These are phyloP conservation scores for Pseudoperonospora humuli DNA, from an alignment of 352 stramenopile species.

Conservation along the genomic window DNA sequence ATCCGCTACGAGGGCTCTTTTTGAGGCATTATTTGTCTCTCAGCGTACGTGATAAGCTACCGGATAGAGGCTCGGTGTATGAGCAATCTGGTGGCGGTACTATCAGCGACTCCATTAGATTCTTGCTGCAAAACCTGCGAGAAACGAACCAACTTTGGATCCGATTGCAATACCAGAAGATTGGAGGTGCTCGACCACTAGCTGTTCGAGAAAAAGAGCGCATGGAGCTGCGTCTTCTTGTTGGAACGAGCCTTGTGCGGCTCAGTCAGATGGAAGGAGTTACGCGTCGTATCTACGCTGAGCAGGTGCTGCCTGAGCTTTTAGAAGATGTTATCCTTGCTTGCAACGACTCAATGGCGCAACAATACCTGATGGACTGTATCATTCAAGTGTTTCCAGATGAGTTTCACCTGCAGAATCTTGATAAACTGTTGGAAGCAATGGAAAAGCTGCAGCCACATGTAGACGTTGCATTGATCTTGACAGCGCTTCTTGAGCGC, in stretches of 20 bases:
- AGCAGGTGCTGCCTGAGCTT: constrained; percentile 84
- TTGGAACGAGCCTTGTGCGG: constrained; percentile 96
- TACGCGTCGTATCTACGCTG: constrained; percentile 84
- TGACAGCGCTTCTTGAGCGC: constrained; percentile 92
- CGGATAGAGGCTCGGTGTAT: constrained; percentile 67
- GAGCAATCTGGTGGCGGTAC: constrained; percentile 63
- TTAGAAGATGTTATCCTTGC: constrained; percentile 90
- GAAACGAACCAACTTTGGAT: constrained; percentile 99
- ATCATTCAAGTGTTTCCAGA: constrained; percentile 97
- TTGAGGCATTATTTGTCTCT: constrained; percentile 94
- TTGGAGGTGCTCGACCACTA: constrained; percentile 16
- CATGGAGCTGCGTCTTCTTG: constrained; percentile 94
- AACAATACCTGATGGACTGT: constrained; percentile 98
- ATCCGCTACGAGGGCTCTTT: constrained; percentile 97
- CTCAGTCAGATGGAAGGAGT: constrained; percentile 95
- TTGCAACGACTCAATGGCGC: constrained; percentile 94
- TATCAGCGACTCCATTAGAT: constrained; percentile 90
- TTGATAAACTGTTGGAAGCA: constrained; percentile 84
- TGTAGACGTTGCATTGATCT: constrained; percentile 87
- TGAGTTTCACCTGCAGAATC: constrained; percentile 96
- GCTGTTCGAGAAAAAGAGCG: constrained; percentile 62
- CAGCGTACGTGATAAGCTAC: constrained; percentile 92
- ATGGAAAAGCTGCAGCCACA: constrained; percentile 84
- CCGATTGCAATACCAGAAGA: constrained; percentile 92
- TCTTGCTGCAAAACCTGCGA: constrained; percentile 95